phyloP scores from a whole-genome alignment of 306 rosid genomes.

The Fragaria vesca region DNA sequence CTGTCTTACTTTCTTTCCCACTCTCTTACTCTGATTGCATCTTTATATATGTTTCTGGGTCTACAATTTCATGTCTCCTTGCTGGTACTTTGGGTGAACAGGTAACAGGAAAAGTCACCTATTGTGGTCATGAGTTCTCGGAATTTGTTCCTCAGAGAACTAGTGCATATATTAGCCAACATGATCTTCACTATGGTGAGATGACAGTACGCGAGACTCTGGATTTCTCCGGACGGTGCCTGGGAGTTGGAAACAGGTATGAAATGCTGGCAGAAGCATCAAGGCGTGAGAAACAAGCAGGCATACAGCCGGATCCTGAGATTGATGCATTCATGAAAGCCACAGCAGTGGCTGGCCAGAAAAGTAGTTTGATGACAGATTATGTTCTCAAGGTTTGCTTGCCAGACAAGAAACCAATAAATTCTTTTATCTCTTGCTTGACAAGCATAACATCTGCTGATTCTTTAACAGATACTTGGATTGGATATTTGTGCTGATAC shows the following conservation, averaged over 20 bases:
- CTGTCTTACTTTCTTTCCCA: conserved; percentile 3
- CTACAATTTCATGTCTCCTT: neutral
- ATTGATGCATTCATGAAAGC: conserved; percentile 92
- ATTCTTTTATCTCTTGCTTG: neutral
- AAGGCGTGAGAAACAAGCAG: conserved; percentile 48
- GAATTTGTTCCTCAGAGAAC: conserved; percentile 80
- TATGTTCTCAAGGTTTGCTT: conserved; percentile 66
- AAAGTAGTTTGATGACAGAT: conserved; percentile 66
- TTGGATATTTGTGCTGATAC: conserved; percentile 72
- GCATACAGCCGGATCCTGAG: conserved; percentile 71
- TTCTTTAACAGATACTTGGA: conserved; percentile 61
- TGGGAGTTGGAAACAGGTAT: conserved; percentile 71
- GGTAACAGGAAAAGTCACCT: conserved; percentile 66
- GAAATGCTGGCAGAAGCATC: conserved; percentile 48
- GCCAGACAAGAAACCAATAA: neutral
- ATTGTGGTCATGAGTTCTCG: conserved; percentile 66
- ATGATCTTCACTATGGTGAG: conserved; percentile 80
- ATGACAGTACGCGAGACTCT: conserved; percentile 80
- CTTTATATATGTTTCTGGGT: neutral
- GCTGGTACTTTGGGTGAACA: conserved; percentile 21
- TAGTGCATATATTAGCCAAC: conserved; percentile 71
- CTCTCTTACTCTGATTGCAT: neutral
- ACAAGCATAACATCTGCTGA: conserved; percentile 24
- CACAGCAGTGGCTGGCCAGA: conserved; percentile 63
- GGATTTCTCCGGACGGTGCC: conserved; percentile 64